Conservation (phyloP, 345 rosid genomes). For the Bruguiera parviflora region DNA sequence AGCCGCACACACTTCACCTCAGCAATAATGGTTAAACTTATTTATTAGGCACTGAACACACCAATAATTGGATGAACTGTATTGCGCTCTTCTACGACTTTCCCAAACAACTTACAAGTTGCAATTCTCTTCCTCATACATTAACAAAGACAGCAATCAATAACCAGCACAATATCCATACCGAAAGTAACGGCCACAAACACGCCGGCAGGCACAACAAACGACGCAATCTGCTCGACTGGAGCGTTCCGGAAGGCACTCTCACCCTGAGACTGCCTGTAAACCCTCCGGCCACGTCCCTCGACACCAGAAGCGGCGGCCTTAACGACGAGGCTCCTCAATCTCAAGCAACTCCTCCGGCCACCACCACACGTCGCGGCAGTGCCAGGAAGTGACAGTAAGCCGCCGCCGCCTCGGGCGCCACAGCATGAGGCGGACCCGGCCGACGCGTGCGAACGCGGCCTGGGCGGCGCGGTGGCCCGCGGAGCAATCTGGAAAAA, state of each 20-base stretch:
- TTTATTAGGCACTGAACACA: no score
- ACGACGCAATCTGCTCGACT: constrained; percentile 57
- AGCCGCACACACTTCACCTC: no score
- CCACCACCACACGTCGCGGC: constrained; percentile 19
- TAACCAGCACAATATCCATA: constrained; percentile 27
- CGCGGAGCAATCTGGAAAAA: constrained; percentile 34
- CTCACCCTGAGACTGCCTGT: constrained; percentile 60
- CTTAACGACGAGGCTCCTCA: constrained; percentile 39
- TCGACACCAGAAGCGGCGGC: constrained; percentile 45
- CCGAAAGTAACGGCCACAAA: constrained; percentile 63
- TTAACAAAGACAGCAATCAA: background rate
- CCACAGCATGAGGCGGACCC: constrained; percentile 17
- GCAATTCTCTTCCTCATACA: no score
- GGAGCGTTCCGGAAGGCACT: constrained; percentile 40
- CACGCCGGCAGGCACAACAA: constrained; percentile 54
- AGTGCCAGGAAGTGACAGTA: constrained; percentile 14
- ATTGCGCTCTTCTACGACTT: no score
- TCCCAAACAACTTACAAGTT: no score
- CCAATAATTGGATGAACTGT: no score
- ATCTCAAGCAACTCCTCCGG: constrained; percentile 27
- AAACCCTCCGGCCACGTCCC: constrained; percentile 49
- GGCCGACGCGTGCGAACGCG: constrained; percentile 18
- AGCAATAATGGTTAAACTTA: no score
- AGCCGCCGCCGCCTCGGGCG: constrained; percentile 15
- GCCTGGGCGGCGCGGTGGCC: constrained; percentile 22